Base-by-base conservation (phyloP, 495 filamentous ascomycete species). In the Penicillium psychrofluorescens region DNA sequence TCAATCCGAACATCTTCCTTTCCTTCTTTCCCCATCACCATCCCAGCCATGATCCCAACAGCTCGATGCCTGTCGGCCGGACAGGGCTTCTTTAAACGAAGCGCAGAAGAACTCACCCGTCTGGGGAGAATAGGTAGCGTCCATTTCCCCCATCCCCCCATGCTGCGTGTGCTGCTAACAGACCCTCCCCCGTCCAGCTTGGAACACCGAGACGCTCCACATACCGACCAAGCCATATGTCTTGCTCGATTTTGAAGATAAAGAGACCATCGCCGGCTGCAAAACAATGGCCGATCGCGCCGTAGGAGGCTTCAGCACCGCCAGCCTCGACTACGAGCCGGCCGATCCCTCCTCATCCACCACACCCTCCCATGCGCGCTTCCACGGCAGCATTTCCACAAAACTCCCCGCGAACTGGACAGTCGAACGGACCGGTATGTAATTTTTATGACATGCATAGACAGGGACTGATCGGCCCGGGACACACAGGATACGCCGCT, bases 341-440 rank as follows among this genome's bases (percentile, higher is more conserved):
- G 66, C 57, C 1, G 59, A 74, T 22, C 59, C 62, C 22, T 56
- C 62, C 22, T 56, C 68, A 29, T 46, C 67, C 7, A 61, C 65
- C 32, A 65, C 59, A 55, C 72, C 68, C 50, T 77, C 76, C 36
- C 79, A 85, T 53, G 81, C 79, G 6, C 76, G 80, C 43, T 98
- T 96, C 70, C 81, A 90, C 66, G 92, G 92, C 36, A 79, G 45
- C 44, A 96, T 98, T 56, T 95, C 88, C 1, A 92, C 79, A 8
- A 78, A 91, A 43, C 78, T 98, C 1, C 92, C 38, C 45, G 53
- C 59, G 4, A 70, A 71, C 30, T 73, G 67, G 66, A 58, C 66
- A 6, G 63, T 73, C 1, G 63, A 72, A n/a, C 71, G 90, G 58
- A 76, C 75, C 74, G 85, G 41, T 78, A 88, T 29, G 67, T 90